Percentiles rank a stretch among this genome's conserved stretches.
phyloP scores from a whole-genome alignment of 768 basidiomycete species.

The Epithele typhae region DNA sequence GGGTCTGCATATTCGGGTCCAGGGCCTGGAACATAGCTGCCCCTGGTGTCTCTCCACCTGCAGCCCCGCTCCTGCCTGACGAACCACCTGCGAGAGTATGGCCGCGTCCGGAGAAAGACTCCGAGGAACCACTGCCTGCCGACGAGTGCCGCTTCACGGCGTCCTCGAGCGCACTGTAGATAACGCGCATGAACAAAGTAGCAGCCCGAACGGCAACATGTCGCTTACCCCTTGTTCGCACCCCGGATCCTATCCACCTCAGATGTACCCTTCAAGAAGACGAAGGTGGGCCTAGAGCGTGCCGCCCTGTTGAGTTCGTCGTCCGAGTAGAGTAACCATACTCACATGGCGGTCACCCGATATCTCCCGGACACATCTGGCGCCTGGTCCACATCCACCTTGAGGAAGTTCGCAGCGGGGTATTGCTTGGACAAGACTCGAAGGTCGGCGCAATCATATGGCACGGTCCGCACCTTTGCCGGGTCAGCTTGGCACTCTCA shows the following conservation, averaged over 20 bases:
- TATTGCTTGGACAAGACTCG: conserved; percentile 69
- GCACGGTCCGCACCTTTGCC: conserved; percentile 77
- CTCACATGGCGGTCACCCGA: conserved; percentile 69
- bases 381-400: conserved; percentile 75
- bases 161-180: conserved; percentile 53
- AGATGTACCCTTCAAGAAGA: conserved; percentile 64
- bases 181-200: background rate
- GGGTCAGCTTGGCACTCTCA: conserved; percentile 1
- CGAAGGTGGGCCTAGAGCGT: conserved; percentile 74
- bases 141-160: conserved; percentile 51
- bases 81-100: conserved; percentile 58
- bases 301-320: background rate
- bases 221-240: conserved; percentile 58
- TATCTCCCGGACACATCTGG: conserved; percentile 63
- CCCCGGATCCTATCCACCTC: conserved; percentile 74
- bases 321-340: background rate
- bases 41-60: conserved; percentile 31
- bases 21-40: conserved; percentile 42
- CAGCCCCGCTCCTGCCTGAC: conserved; percentile 31
- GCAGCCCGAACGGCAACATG: background rate
- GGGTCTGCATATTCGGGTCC: conserved; percentile 63
- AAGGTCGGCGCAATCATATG: conserved; percentile 77
- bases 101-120: conserved; percentile 67
- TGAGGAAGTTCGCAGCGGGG: conserved; percentile 72
- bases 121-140: conserved; percentile 26